Evolutionary conservation across 148 eudicot species (phyloP).

Genomic region (Simmondsia chinensis): DNA sequence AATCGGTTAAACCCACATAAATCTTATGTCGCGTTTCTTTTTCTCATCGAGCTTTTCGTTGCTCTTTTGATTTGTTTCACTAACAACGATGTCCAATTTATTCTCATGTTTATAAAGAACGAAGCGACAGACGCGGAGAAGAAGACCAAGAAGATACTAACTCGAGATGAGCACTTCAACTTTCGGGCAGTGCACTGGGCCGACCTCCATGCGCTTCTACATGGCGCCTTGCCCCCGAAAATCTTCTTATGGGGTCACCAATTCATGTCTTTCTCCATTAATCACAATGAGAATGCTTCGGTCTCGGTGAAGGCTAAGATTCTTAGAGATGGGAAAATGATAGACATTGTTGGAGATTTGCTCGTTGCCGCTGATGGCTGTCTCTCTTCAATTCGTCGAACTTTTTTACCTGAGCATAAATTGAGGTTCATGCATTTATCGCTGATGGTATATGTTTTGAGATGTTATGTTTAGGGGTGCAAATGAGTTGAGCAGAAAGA

Average conservation of each 20-base stretch:
- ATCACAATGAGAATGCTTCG: constrained; percentile 27
- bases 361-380: constrained; percentile 92
- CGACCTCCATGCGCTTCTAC: constrained; percentile 64
- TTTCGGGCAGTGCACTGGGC: constrained; percentile 78
- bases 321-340: constrained; percentile 32
- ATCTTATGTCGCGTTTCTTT: neutral
- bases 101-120: constrained; percentile 26
- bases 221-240: constrained; percentile 31
- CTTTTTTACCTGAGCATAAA: constrained; percentile 50
- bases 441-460: too few species aligned
- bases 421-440: constrained; percentile 53
- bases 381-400: constrained; percentile 53
- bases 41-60: neutral
- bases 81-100: too few species aligned
- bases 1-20: too few species aligned
- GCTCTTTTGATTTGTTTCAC: neutral
- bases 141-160: constrained; percentile 24
- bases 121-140: constrained; percentile 40
- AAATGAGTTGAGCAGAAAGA: too few species aligned
- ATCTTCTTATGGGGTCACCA: constrained; percentile 60
- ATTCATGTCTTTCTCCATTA: constrained; percentile 36
- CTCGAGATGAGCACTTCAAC: constrained; percentile 67
- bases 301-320: constrained; percentile 40
- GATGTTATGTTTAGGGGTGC: too few species aligned
- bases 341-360: constrained; percentile 45